Percentiles rank a stretch among this genome's conserved stretches.
These are phyloP conservation scores for Gynostemma pentaphyllum DNA, from an alignment of 306 rosid species.

Conservation along the genomic window DNA sequence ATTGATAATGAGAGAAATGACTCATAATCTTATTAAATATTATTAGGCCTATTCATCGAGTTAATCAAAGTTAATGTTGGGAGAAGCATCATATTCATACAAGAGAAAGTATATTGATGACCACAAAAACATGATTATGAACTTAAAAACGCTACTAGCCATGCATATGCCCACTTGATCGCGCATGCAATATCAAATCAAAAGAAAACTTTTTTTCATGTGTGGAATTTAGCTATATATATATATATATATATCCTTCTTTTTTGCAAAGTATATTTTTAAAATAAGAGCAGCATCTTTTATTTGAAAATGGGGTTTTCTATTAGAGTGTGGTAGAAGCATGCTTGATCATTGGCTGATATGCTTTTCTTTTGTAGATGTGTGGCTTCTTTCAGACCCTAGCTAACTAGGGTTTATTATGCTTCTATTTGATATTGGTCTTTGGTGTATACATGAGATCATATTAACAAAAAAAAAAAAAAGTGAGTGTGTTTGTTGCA, in stretches of 20 bases:
- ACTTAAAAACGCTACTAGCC: conserved; percentile 1
- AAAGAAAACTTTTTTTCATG: neutral
- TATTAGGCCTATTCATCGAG: no score
- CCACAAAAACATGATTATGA: neutral
- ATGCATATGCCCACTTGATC: conserved; percentile 5
- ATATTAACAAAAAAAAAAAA: neutral
- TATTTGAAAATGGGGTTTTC: neutral
- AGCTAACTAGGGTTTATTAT: conserved; percentile 14
- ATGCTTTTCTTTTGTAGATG: conserved; percentile 17
- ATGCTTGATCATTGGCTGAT: conserved; percentile 42
- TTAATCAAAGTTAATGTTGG: no score
- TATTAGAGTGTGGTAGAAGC: conserved; percentile 24
- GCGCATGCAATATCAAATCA: conserved; percentile 12
- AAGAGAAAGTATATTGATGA: neutral
- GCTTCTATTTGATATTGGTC: conserved; percentile 7
- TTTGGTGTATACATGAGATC: conserved; percentile 2
- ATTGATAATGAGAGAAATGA: no score
- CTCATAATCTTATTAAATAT: no score
- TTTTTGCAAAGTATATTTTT: neutral
- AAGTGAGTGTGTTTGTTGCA: neutral
- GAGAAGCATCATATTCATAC: neutral
- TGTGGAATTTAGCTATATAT: no score
- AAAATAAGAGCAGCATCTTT: neutral
- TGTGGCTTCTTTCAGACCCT: conserved; percentile 22
- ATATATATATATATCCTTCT: no score